Conservation (phyloP, 2,329 filamentous ascomycete genomes). For the Hypocreales sp. region DNA sequence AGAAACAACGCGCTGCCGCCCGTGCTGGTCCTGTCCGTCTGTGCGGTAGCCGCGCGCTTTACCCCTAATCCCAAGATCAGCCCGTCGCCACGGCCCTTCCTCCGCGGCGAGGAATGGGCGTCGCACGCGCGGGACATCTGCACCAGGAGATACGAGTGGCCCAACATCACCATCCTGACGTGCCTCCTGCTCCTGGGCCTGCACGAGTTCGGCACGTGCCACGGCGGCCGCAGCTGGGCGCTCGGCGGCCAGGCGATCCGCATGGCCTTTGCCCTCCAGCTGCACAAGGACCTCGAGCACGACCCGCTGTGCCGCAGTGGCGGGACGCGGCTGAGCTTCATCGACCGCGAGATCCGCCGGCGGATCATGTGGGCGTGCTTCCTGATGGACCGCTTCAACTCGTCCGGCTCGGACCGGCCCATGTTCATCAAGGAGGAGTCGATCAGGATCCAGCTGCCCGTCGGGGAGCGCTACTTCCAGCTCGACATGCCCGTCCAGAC, state of each 20-base stretch:
- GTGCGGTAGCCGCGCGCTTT: slow-evolving; percentile 88
- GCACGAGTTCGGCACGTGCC: slow-evolving; percentile 93
- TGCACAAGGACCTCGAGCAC: slow-evolving; percentile 81
- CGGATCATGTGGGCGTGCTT: slow-evolving; percentile 98
- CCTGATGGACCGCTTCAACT: slow-evolving; percentile 94
- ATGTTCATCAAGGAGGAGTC: slow-evolving; percentile 84
- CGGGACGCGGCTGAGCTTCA: slow-evolving; percentile 60
- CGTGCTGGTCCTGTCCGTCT: slow-evolving; percentile 83
- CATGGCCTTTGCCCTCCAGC: slow-evolving; percentile 90
- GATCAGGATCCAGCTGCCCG: slow-evolving; percentile 76
- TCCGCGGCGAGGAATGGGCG: slow-evolving; percentile 86
- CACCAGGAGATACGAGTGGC: slow-evolving; percentile 76
- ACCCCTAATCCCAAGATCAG: slow-evolving; percentile 73
- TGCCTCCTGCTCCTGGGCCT: slow-evolving; percentile 78
- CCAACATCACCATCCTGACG: slow-evolving; percentile 90
- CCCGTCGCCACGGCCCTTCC: slow-evolving; percentile 56
- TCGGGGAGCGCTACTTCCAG: slow-evolving; percentile 80
- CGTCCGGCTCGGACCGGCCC: slow-evolving; percentile 82
- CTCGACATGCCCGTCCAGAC: slow-evolving; percentile 83
- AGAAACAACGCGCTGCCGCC: slow-evolving; percentile 54
- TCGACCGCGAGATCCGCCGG: slow-evolving; percentile 82
- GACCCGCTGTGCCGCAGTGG: slow-evolving; percentile 55
- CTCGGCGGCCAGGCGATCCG: slow-evolving; percentile 87
- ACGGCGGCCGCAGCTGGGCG: slow-evolving; percentile 91
- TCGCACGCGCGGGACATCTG: slow-evolving; percentile 76